These are phyloP conservation scores for Cubamyces sp. DNA, from an alignment of 768 basidiomycete species.

Conservation along the genomic window DNA sequence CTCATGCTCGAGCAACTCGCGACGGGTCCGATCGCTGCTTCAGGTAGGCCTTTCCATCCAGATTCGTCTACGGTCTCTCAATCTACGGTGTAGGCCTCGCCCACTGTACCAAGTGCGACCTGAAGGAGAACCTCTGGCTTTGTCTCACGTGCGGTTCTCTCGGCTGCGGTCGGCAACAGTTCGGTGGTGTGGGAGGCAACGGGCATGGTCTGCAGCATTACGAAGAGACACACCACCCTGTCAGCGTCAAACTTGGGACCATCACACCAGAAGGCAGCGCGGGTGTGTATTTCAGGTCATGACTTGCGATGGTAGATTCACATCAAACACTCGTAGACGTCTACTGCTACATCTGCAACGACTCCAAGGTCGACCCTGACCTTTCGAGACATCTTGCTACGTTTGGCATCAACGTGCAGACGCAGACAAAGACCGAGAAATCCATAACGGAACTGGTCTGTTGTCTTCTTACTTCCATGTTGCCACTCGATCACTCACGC, in stretches of 20 bases:
- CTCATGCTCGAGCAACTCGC: constrained; percentile 54
- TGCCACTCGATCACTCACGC: background rate
- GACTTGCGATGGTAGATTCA: background rate
- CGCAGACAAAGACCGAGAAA: constrained; percentile 91
- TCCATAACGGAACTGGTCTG: constrained; percentile 92
- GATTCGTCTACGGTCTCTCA: background rate
- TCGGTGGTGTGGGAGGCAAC: constrained; percentile 81
- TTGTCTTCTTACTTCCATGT: background rate
- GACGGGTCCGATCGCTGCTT: constrained; percentile 52
- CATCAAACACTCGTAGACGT: constrained; percentile 58
- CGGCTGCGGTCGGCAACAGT: constrained; percentile 88
- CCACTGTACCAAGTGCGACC: constrained; percentile 79
- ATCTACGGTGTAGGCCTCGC: constrained; percentile 60
- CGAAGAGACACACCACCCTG: constrained; percentile 68
- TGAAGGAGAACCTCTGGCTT: constrained; percentile 94
- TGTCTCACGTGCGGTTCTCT: constrained; percentile 90
- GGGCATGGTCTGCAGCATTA: constrained; percentile 88
- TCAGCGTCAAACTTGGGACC: constrained; percentile 93
- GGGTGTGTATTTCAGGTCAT: constrained; percentile 51
- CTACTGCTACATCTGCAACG: constrained; percentile 92
- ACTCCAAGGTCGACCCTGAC: constrained; percentile 77
- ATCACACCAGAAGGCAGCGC: constrained; percentile 94
- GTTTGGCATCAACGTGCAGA: constrained; percentile 87
- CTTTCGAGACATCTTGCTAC: constrained; percentile 71
- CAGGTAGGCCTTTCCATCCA: constrained; percentile 46